Base-by-base conservation (phyloP, 495 filamentous ascomycete species). In the Neurospora sp. region DNA sequence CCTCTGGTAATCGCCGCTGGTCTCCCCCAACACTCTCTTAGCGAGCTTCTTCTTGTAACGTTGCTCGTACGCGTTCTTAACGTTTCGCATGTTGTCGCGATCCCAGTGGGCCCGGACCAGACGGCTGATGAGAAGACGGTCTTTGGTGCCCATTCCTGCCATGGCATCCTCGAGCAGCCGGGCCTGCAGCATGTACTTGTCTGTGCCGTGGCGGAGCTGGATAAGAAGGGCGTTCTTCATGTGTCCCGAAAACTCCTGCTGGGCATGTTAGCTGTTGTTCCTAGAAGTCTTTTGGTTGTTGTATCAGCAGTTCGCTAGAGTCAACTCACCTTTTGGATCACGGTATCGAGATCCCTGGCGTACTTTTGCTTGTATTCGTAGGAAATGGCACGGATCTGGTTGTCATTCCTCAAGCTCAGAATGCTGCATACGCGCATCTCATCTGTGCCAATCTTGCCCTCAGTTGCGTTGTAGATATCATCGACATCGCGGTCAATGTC, bases 81-180 rank as follows among this genome's bases (percentile, higher is more conserved):
- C 91, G 74, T 90, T 88, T 20, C 87, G 85, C 85, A 94, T 85
- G 78, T 93, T 87, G 40, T 84, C 80, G 16, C 84, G 85, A 73
- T 97, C 86, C 95, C 95, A 98, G 76, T 97, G 94, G 40, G 87
- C 78, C 42, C 92, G 85, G 7, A 97, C 88, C 12, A 94, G 85
- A 12, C 94, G 83, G 35, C 88, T 85, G 40, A 94, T 86, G n/a
- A 98, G 83, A 46, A 91, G 82, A 37, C 91, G 85, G 74, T 98
- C 95, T 79, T 94, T 94, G 1, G 95, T 98, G 0, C 95, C 95
- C 70, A 90, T 74, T 0, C 95, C 96, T 10, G 88, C 87, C 94
- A 98, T 98, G 22, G 91, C 87, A 18, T 92, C 91, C 78, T 98
- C 94, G 16, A 98, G 84, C 9, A 91, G 82, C 35, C 86, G 84